Base-by-base conservation (phyloP, 2,329 filamentous ascomycete genomes). In the Fusarium incarnatum region DNA sequence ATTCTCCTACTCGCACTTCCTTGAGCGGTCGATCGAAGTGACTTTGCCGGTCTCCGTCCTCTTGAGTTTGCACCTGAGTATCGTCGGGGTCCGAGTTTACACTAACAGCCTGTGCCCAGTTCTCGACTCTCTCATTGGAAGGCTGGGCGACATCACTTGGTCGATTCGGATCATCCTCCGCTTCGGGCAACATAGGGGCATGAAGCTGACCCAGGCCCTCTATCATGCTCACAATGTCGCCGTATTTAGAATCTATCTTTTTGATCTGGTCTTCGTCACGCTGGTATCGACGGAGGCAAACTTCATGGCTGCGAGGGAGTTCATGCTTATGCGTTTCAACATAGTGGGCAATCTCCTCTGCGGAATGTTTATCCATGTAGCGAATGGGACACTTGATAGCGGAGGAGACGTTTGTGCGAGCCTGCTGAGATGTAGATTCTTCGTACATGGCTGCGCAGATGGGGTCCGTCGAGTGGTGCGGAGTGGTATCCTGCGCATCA, bases 261-360 rank as follows among this genome's bases (percentile, higher is more conserved):
- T 90, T 89, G 76, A 97, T 92, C 76, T 94, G 92, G 68, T 92
- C 88, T 73, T 95, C 91, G 76, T 94, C 95, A 79, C 89, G 91
- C 81, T 97, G 93, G 78, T 97, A 97, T 60, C 94, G 89, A 76
- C 92, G 91, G 65, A 98, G 90, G 79, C 95, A 98, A 46, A 98
- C 88, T 78, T 97, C 94, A 80, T 98, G 95, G 78, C 94, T 98
- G 74, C 95, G 89, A 12, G 95, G 95, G 56, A 98, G 88, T 79
- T 97, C 92, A 80, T 98, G 94, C 79, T 98, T 98, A 83, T 98
- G 94, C 55, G 91, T 94, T 79, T 98, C 93, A 76, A 98, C 94
- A 79, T 97, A 98, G 76, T 92, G 89, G 16, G 95, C 95, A 67
- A 98, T 91, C 77, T 98, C 94, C 82, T 97, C 93, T 3, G 95